Base-by-base conservation (phyloP, 2,329 filamentous ascomycete species). In the Furcasterigmium sp. region DNA sequence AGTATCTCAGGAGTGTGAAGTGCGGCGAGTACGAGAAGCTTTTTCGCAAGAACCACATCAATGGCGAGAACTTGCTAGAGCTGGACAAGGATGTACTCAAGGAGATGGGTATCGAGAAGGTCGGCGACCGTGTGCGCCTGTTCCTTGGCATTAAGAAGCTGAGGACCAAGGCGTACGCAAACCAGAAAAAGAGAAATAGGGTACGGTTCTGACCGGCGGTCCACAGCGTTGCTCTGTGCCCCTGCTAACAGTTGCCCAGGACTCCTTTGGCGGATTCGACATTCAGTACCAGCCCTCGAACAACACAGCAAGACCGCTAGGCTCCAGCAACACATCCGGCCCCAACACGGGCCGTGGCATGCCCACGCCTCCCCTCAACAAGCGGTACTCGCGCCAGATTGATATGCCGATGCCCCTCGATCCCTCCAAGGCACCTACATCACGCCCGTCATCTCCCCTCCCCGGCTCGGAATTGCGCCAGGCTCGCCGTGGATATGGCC, bases 41-140 rank as follows among this genome's bases (percentile, higher is more conserved):
- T 20, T 96, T 96, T 66, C 68, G 87, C 67, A 83, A 83, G 60
- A 95, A 98, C 63, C 88, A 97, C 64, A 96, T 98, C 71, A 98
- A 93, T 60, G 93, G 93, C 56, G 90, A 96, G 68, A 96, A 95
- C 60, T 73, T 98, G 36, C 76, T 98, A 54, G 93, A 98, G 67
- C 91, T 96, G 75, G 93, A 98, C 65, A 94, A 95, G 72, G 85
- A 90, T 44, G 89, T 95, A 32, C 75, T 98, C 50, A 94, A 95
- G 65, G 93, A 98, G 64, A 95, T 98, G 81, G 93, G 93, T 35
- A 91, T 98, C 54, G 94, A 95, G 54, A 98, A 97, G 67, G 87
- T 98, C 51, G 93, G 93, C 51, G 93, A 98, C 64, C 84, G 93
- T 42, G 91, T 98, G 28, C 87, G 91, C 50, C 84, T 98, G 48